A percentile compares a stretch with the other conserved stretches of the same genome.
phyloP scores from a whole-genome alignment of 2,329 filamentous ascomycete species.

The Furcasterigmium sp. region DNA sequence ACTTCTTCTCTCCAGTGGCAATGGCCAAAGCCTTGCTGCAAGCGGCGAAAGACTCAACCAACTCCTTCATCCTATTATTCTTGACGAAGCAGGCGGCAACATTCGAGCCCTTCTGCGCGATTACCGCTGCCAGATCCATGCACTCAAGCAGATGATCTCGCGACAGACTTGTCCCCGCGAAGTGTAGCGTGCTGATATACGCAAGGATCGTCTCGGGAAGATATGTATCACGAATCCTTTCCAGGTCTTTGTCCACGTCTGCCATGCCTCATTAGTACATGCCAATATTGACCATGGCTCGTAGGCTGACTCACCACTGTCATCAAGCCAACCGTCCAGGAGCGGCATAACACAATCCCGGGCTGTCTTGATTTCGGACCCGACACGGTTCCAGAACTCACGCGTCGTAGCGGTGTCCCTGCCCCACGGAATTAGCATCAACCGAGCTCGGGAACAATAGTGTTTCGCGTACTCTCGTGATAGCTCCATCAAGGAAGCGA shows the following conservation, averaged over 20 bases:
- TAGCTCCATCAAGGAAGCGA: conserved; percentile 50
- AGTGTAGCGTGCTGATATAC: conserved; percentile 76
- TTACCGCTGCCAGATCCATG: conserved; percentile 75
- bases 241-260: conserved; percentile 41
- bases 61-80: conserved; percentile 65
- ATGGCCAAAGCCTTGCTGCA: conserved; percentile 68
- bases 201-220: conserved; percentile 82
- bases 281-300: no score
- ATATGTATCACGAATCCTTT: conserved; percentile 67
- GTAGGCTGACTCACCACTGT: conserved; percentile 53
- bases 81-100: conserved; percentile 60
- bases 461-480: conserved; percentile 44
- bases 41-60: conserved; percentile 70
- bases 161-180: conserved; percentile 67
- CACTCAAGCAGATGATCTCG: conserved; percentile 75
- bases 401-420: conserved; percentile 31
- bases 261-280: no score
- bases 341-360: conserved; percentile 55
- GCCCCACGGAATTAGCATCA: conserved; percentile 19
- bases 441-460: conserved; percentile 38
- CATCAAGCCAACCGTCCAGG: conserved; percentile 59
- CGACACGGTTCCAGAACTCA: conserved; percentile 50
- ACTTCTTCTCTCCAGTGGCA: conserved; percentile 49
- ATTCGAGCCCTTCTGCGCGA: conserved; percentile 67
- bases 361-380: conserved; percentile 45